Base-by-base conservation (phyloP, 345 rosid species). In the Arabidopsis suecica region DNA sequence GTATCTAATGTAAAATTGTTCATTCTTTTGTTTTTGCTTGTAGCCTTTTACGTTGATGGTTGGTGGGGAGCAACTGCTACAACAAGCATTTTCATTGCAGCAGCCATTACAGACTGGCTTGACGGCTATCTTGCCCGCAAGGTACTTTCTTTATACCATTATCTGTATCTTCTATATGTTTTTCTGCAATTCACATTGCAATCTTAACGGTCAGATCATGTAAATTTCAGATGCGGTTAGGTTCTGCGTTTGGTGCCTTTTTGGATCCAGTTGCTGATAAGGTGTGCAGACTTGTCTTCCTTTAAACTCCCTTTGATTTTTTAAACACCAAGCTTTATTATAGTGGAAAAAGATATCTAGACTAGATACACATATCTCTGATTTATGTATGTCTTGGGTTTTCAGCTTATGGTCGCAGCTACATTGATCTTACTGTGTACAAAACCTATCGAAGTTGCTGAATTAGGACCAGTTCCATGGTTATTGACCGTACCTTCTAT, bases 241-340 rank as follows among this genome's bases (percentile, higher is more conserved):
- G 89, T 69, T 86, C 97, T 55, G 87, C 87, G 5, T 95, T 95
- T 84, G 99, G 99, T 78, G 99, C 99, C 12, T 95, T 95, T 85
- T 83, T 95, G 88, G 99, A 95, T 84, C 99, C 98, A 6, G 98
- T 95, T 54, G 98, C 99, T 34, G 99, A 95, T 75, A 95, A 95
- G 97, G 99, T 95, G 98, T 88, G 82, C 34, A 69, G 57, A 58
- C 36, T 51, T 53, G 25, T 78, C 14, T 69, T 56, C 13, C 40
- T 55, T 51, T 34, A 55, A 12, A 7, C 32, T 6, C 40, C 18
- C n/a, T 60, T 59, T 60, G 28, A 38, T 14, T 60, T 16, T 20
- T 23, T 12, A 4, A 12, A 34, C 25, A 14, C 61, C 14, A 38
- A 44, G 45, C 44, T 65, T 74, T 30, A 10, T 18, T 58, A 12